Evolutionary conservation across 805 yeast genomes (phyloP).

Genomic region (Yamadazyma paraphyllophila): DNA sequence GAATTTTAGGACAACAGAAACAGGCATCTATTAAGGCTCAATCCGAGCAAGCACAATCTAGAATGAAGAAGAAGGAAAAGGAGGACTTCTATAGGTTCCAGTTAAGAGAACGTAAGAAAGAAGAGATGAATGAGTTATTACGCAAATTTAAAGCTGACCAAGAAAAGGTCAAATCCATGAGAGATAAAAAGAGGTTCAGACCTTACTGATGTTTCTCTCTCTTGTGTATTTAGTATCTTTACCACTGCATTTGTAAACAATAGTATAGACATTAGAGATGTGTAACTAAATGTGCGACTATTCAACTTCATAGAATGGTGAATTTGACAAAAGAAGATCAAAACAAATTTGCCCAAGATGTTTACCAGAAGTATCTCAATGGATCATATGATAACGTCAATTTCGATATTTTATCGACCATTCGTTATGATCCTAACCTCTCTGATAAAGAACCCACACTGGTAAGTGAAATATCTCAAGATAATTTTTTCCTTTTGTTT

Average conservation of each 20-base stretch:
- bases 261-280: background rate
- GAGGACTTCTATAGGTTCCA: conserved; percentile 95
- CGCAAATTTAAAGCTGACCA: conserved; percentile 87
- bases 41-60: conserved; percentile 41
- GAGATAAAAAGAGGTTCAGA: conserved; percentile 75
- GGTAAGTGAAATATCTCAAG: conserved; percentile 21
- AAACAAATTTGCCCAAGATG: background rate
- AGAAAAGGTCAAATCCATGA: conserved; percentile 74
- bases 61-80: conserved; percentile 72
- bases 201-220: conserved; percentile 55
- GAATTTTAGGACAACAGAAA: conserved; percentile 58
- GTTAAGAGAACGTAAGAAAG: conserved; percentile 88
- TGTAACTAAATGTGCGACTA: background rate
- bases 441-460: conserved; percentile 25
- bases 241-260: background rate
- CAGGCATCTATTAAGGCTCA: conserved; percentile 33
- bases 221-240: background rate
- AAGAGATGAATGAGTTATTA: conserved; percentile 84
- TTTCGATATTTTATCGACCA: conserved; percentile 64
- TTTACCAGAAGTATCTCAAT: conserved; percentile 4
- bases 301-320: background rate
- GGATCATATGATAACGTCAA: conserved; percentile 15
- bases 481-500: conserved; percentile 58
- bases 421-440: conserved; percentile 71
- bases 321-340: background rate